These are phyloP conservation scores for Beauveria australis DNA, from an alignment of 2,329 filamentous ascomycete species.

Conservation along the genomic window DNA sequence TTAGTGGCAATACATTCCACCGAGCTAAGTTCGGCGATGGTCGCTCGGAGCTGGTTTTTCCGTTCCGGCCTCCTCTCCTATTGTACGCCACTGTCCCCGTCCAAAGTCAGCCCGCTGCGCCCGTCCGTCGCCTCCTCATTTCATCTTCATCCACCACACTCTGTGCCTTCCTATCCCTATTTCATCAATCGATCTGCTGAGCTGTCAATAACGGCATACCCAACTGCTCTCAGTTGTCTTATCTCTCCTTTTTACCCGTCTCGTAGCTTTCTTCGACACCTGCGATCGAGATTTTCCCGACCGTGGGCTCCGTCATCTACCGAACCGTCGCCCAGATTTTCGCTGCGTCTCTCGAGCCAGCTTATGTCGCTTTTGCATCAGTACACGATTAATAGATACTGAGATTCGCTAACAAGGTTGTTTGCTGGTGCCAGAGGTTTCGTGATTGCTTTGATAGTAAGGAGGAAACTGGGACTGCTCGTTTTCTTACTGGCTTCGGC, in stretches of 20 bases:
- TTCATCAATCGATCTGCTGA: neutral
- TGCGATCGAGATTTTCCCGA: neutral
- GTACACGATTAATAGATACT: slow-evolving; percentile 4
- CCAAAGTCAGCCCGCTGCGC: neutral
- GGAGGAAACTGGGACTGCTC: slow-evolving; percentile 25
- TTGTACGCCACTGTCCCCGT: neutral
- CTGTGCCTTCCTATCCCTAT: neutral
- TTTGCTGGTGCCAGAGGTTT: slow-evolving; percentile 4
- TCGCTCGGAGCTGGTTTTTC: neutral
- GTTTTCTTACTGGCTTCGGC: slow-evolving; percentile 28
- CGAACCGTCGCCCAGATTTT: neutral
- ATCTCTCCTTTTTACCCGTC: neutral
- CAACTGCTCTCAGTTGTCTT: neutral
- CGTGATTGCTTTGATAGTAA: slow-evolving; percentile 17
- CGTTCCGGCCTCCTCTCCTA: neutral
- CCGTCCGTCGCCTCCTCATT: neutral
- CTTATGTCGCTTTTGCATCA: neutral
- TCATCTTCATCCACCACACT: neutral
- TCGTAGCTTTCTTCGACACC: slow-evolving; percentile 1
- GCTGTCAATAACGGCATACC: neutral
- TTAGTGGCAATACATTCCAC: too few species aligned
- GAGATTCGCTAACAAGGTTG: slow-evolving; percentile 9
- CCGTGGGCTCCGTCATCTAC: neutral
- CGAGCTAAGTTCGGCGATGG: neutral
- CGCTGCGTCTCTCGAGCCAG: neutral